Conservation (phyloP, 2,329 filamentous ascomycete species). For the Nemania diffusa region DNA sequence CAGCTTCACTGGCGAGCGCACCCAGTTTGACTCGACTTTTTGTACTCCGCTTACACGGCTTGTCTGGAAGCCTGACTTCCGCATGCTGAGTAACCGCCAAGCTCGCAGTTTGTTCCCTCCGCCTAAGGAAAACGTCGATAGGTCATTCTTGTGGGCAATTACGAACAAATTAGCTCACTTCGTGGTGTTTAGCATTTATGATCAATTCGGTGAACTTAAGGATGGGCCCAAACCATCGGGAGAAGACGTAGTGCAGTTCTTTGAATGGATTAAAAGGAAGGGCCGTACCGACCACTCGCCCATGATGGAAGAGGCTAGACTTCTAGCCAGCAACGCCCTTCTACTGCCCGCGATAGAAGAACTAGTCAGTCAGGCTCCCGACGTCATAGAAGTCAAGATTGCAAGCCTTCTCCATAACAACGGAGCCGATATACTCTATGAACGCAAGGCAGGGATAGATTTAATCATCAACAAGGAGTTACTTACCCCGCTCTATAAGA, state of each 20-base stretch:
- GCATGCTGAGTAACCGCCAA: slow-evolving; percentile 1
- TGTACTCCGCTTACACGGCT: slow-evolving; percentile 26
- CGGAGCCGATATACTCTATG: slow-evolving; percentile 12
- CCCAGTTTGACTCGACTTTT: slow-evolving; percentile 9
- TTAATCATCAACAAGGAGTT: background rate
- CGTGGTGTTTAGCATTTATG: background rate
- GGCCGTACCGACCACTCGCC: background rate
- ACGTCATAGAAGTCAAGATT: background rate
- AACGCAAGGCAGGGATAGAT: slow-evolving; percentile 1
- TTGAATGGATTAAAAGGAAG: slow-evolving; percentile 6
- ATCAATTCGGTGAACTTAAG: background rate
- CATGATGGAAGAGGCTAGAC: background rate
- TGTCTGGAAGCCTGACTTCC: slow-evolving; percentile 33
- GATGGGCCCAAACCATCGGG: background rate
- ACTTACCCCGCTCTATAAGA: slow-evolving; percentile 5
- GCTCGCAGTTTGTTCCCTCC: slow-evolving; percentile 4
- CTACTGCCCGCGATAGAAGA: background rate
- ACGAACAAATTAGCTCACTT: background rate
- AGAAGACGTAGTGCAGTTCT: slow-evolving; percentile 2
- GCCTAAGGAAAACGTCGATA: background rate
- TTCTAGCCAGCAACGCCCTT: background rate
- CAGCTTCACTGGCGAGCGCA: slow-evolving; percentile 13
- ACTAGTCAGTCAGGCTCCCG: background rate
- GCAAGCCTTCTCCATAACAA: slow-evolving; percentile 14
- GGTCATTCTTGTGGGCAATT: background rate